Evolutionary conservation across 2,329 filamentous ascomycete genomes (phyloP).

Genomic region (Fusarium heterosporum): DNA sequence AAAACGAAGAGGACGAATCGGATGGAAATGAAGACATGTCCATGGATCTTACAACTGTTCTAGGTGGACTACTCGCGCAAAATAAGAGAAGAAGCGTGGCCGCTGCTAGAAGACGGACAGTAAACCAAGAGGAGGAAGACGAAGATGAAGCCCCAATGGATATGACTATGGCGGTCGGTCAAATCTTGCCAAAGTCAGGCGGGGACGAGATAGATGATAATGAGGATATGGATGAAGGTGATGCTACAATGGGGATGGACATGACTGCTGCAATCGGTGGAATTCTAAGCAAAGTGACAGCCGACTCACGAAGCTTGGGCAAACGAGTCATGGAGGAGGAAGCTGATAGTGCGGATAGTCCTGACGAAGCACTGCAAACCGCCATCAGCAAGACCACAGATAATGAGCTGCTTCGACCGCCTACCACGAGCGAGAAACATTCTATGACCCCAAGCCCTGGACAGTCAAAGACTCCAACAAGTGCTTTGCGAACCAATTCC

Average conservation of each 20-base stretch:
- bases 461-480: slow-evolving; percentile 64
- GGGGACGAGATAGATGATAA: slow-evolving; percentile 50
- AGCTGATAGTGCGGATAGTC: slow-evolving; percentile 61
- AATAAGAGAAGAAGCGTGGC: slow-evolving; percentile 44
- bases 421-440: slow-evolving; percentile 48
- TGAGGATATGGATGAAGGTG: slow-evolving; percentile 49
- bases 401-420: slow-evolving; percentile 34
- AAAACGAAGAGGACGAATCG: slow-evolving; percentile 52
- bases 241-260: slow-evolving; percentile 68
- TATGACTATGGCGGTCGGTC: slow-evolving; percentile 69
- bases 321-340: slow-evolving; percentile 71
- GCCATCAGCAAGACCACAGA: slow-evolving; percentile 42
- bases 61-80: slow-evolving; percentile 65
- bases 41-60: slow-evolving; percentile 79
- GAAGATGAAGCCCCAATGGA: slow-evolving; percentile 59
- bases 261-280: slow-evolving; percentile 73
- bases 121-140: slow-evolving; percentile 50
- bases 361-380: slow-evolving; percentile 53
- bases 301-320: slow-evolving; percentile 53
- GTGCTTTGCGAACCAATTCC: slow-evolving; percentile 56
- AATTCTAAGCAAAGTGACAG: slow-evolving; percentile 62
- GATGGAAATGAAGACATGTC: slow-evolving; percentile 76
- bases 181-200: slow-evolving; percentile 59
- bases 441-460: slow-evolving; percentile 64
- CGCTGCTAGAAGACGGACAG: slow-evolving; percentile 40